A percentile compares a stretch with the other conserved stretches of the same genome.
Evolutionary conservation across 805 yeast genomes (phyloP).

Genomic region (Kazachstania bromeliacearum): DNA sequence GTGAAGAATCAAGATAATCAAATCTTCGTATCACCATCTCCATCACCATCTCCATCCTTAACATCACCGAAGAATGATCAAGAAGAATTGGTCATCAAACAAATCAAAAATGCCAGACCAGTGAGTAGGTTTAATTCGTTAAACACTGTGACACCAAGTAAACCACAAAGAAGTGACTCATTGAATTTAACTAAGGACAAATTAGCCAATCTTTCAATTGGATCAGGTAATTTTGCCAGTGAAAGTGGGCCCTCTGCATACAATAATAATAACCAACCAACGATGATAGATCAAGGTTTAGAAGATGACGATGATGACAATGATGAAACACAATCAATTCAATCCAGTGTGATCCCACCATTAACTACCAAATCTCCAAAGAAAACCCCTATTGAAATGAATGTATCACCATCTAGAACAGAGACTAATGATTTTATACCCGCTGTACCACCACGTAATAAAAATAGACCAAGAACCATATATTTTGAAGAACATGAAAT

Average conservation of each 20-base stretch:
- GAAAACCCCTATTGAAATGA: conserved; percentile 8
- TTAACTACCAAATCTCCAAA: conserved; percentile 15
- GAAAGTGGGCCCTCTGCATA: conserved; percentile 19
- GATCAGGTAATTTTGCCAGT: conserved; percentile 14
- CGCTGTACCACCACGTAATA: conserved; percentile 27
- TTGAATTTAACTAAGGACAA: neutral
- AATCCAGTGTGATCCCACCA: conserved; percentile 22
- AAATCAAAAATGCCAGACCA: conserved; percentile 16
- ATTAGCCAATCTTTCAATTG: conserved; percentile 8
- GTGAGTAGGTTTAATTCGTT: conserved; percentile 14
- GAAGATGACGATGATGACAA: neutral
- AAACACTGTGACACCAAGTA: conserved; percentile 3
- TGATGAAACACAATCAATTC: conserved; percentile 15
- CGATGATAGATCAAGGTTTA: neutral
- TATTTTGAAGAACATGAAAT: conserved; percentile 9
- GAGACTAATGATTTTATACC: conserved; percentile 21
- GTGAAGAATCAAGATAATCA: conserved; percentile 11
- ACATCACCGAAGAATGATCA: neutral
- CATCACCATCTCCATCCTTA: neutral
- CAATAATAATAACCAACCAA: no score
- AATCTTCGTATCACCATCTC: neutral
- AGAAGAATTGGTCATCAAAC: conserved; percentile 11
- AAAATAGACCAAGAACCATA: conserved; percentile 26
- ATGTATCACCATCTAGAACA: conserved; percentile 16
- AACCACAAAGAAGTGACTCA: conserved; percentile 1